phyloP scores from a whole-genome alignment of 1,139 yeast genomes.

The Kodamaea sp. region DNA sequence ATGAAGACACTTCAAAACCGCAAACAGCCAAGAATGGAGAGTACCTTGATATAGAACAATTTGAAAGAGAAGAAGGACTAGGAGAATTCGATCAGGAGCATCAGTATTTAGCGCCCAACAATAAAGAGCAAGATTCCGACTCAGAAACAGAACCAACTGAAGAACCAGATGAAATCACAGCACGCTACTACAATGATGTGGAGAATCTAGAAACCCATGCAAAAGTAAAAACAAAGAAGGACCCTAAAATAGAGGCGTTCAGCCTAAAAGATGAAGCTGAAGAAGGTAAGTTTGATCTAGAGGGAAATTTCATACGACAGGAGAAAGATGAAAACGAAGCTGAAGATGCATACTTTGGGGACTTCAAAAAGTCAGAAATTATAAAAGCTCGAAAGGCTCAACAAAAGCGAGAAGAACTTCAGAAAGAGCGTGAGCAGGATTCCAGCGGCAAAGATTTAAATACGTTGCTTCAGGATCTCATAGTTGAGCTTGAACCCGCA shows the following conservation, averaged over 20 bases:
- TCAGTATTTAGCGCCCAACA: constrained; percentile 1
- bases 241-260: constrained; percentile 52
- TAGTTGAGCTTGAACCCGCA: constrained; percentile 52
- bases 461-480: constrained; percentile 35
- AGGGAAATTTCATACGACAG: constrained; percentile 58
- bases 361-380: constrained; percentile 48
- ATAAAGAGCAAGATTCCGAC: constrained; percentile 8
- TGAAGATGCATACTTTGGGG: constrained; percentile 50
- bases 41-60: constrained; percentile 37
- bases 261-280: constrained; percentile 56
- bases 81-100: constrained; percentile 15
- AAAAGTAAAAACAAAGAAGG: constrained; percentile 6
- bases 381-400: constrained; percentile 47
- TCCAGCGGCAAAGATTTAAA: constrained; percentile 16
- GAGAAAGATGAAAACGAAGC: constrained; percentile 31
- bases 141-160: constrained; percentile 1
- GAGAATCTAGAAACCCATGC: constrained; percentile 7
- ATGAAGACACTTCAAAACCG: background rate
- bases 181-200: constrained; percentile 8
- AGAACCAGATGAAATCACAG: constrained; percentile 5
- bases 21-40: constrained; percentile 7
- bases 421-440: constrained; percentile 5
- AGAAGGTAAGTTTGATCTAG: constrained; percentile 62
- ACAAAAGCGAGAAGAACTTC: constrained; percentile 21
- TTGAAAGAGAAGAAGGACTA: constrained; percentile 21